Percentiles rank a stretch among this genome's conserved stretches.
phyloP scores from a whole-genome alignment of 31 red algal species.

The Endocladia muricata region DNA sequence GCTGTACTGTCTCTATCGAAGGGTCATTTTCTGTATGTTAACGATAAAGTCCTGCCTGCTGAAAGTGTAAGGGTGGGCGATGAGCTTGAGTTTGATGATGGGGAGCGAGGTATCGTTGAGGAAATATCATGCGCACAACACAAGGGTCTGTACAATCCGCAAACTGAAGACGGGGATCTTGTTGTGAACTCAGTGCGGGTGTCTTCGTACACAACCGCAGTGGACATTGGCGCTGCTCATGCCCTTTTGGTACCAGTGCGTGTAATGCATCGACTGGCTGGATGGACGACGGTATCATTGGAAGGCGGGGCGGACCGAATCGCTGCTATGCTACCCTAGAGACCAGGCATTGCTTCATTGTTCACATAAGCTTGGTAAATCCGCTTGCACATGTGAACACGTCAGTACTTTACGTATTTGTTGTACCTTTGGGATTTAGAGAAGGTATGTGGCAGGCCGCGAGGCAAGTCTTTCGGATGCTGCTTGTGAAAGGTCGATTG shows the following conservation, averaged over 20 bases:
- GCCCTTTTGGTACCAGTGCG: constrained; percentile 54
- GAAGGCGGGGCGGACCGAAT: constrained; percentile 17
- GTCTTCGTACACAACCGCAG: constrained; percentile 63
- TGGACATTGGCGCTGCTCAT: constrained; percentile 23
- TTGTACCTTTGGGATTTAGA: too few species aligned
- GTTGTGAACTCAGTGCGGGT: constrained; percentile 53
- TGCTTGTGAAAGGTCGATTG: too few species aligned
- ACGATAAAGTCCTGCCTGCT: constrained; percentile 20
- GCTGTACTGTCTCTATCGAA: constrained; percentile 4
- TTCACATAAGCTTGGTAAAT: too few species aligned
- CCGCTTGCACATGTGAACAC: too few species aligned
- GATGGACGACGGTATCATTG: constrained; percentile 4
- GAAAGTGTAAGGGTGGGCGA: constrained; percentile 19
- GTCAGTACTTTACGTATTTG: too few species aligned
- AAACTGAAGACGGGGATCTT: constrained; percentile 63
- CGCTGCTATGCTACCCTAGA: constrained; percentile 4
- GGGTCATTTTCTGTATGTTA: constrained; percentile 64
- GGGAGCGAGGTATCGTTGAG: background rate
- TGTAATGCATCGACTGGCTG: constrained; percentile 4
- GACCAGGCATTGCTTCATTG: background rate
- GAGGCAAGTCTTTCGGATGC: too few species aligned
- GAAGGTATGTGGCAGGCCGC: too few species aligned
- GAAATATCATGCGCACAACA: background rate
- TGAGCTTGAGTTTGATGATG: constrained; percentile 18
- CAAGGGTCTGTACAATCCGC: constrained; percentile 70